Percentiles rank a stretch among this genome's conserved stretches.
phyloP scores from a whole-genome alignment of 495 filamentous ascomycete genomes.

The Penicillium lividum region DNA sequence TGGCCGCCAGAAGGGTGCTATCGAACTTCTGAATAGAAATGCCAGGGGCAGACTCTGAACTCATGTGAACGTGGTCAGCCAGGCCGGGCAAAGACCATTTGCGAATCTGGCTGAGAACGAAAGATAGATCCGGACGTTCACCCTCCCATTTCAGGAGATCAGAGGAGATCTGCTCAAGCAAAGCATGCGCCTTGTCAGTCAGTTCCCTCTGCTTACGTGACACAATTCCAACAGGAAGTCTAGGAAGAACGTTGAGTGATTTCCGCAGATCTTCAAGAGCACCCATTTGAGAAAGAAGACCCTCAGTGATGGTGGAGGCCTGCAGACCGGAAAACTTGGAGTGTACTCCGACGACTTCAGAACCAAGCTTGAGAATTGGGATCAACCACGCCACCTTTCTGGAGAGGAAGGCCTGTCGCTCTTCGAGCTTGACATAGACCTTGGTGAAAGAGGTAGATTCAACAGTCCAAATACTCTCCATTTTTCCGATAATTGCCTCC shows the following conservation, averaged over 20 bases:
- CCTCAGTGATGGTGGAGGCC: conserved; percentile 38
- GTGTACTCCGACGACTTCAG: conserved; percentile 56
- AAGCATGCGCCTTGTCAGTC: conserved; percentile 43
- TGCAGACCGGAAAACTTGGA: conserved; percentile 56
- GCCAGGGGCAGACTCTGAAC: conserved; percentile 10
- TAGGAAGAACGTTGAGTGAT: conserved; percentile 49
- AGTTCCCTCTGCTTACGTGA: conserved; percentile 46
- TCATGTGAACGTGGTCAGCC: conserved; percentile 1
- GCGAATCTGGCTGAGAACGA: conserved; percentile 60
- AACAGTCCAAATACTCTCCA: conserved; percentile 45
- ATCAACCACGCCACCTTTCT: conserved; percentile 50
- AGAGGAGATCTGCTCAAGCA: conserved; percentile 44
- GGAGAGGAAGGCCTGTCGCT: conserved; percentile 22
- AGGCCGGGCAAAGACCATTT: conserved; percentile 9
- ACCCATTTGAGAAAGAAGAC: conserved; percentile 52
- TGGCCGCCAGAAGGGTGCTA: conserved; percentile 54
- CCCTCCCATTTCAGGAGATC: conserved; percentile 45
- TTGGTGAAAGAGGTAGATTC: conserved; percentile 32
- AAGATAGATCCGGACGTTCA: conserved; percentile 59
- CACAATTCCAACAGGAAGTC: conserved; percentile 54
- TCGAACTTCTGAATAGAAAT: conserved; percentile 48
- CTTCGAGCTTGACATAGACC: conserved; percentile 19
- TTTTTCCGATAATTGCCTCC: conserved; percentile 36
- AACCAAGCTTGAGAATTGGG: conserved; percentile 47
- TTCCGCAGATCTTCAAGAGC: conserved; percentile 40